These are phyloP conservation scores for Cutaneotrichosporon curvatum DNA, from an alignment of 1,284 basidiomycete genomes.

Conservation along the genomic window DNA sequence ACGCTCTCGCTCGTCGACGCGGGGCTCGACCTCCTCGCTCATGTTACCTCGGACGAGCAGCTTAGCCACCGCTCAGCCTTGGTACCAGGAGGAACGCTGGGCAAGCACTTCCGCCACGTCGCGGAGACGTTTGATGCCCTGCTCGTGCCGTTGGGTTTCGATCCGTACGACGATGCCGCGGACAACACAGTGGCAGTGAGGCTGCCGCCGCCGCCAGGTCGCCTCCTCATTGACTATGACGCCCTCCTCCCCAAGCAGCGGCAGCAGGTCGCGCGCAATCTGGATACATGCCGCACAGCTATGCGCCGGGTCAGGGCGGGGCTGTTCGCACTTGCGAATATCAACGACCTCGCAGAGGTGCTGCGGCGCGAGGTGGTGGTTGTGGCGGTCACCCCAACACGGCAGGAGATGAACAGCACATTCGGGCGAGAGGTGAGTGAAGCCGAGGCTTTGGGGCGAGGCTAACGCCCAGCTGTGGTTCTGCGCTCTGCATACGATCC, in stretches of 20 bases:
- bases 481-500: constrained; percentile 40
- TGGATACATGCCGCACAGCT: constrained; percentile 23
- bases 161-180: not conserved
- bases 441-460: not conserved
- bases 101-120: constrained; percentile 43
- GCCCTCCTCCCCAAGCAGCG: constrained; percentile 25
- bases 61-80: constrained; percentile 26
- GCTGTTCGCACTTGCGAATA: constrained; percentile 20
- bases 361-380: constrained; percentile 27
- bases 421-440: constrained; percentile 37
- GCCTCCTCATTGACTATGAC: constrained; percentile 36
- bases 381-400: constrained; percentile 34
- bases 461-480: constrained; percentile 37
- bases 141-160: constrained; percentile 19
- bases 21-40: constrained; percentile 29
- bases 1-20: constrained; percentile 31
- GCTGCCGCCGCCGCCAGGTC: not conserved
- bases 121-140: constrained; percentile 39
- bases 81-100: constrained; percentile 38
- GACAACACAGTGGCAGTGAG: not conserved
- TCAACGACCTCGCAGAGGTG: constrained; percentile 16
- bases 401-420: constrained; percentile 32
- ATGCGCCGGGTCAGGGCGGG: constrained; percentile 23
- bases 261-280: constrained; percentile 20
- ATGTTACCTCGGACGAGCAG: constrained; percentile 27